These are phyloP conservation scores for Cicer yamashitae DNA, from an alignment of 306 rosid species.

Conservation along the genomic window DNA sequence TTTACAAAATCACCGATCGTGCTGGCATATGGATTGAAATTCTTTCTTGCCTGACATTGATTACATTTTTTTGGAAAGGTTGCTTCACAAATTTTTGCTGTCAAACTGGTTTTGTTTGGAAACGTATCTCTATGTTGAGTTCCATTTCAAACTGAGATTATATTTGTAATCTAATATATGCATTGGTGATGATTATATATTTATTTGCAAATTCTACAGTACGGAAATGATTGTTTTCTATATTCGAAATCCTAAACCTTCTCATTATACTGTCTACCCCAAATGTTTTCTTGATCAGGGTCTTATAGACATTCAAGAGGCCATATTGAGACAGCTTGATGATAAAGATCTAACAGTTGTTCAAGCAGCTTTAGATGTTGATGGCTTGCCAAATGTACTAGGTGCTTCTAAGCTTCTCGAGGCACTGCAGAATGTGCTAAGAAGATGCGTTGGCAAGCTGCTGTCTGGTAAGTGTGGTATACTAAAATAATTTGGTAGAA, in stretches of 20 bases:
- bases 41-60: background rate
- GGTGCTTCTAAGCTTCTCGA: slow-evolving; percentile 62
- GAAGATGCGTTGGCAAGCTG: slow-evolving; percentile 63
- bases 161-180: slow-evolving; percentile 27
- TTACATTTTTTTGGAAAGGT: slow-evolving; percentile 8
- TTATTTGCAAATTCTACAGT: background rate
- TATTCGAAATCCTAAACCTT: slow-evolving; percentile 26
- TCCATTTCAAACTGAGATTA: slow-evolving; percentile 21
- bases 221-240: background rate
- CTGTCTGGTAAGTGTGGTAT: slow-evolving; percentile 60
- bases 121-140: background rate
- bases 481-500: slow-evolving; percentile 20
- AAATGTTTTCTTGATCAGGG: slow-evolving; percentile 57
- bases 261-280: background rate
- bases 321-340: slow-evolving; percentile 72
- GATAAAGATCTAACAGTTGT: slow-evolving; percentile 88
- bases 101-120: slow-evolving; percentile 13
- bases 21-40: background rate
- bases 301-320: slow-evolving; percentile 67
- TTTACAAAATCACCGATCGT: slow-evolving; percentile 6
- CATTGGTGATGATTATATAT: background rate
- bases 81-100: background rate
- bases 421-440: slow-evolving; percentile 66
- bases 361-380: slow-evolving; percentile 68
- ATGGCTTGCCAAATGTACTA: slow-evolving; percentile 62